Percentiles rank a stretch among this genome's conserved stretches.
Conservation (phyloP, 2,329 filamentous ascomycete genomes). For the Elsinoe perseae region DNA sequence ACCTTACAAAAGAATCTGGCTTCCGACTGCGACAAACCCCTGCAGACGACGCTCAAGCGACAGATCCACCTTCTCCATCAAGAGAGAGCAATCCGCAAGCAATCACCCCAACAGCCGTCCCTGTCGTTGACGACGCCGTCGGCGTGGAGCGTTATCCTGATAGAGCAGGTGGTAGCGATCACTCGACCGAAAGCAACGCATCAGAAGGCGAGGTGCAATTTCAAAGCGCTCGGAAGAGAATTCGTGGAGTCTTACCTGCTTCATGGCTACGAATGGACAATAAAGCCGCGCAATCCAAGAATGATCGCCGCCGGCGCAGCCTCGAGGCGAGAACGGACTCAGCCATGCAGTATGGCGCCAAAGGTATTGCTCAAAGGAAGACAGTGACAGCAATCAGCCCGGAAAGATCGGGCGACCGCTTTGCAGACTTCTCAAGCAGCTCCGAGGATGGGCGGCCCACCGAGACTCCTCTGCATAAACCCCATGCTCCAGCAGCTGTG, state of each 20-base stretch:
- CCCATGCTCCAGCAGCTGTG: background rate
- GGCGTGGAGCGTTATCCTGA: background rate
- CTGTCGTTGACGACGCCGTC: background rate
- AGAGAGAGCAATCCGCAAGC: background rate
- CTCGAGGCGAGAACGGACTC: slow-evolving; percentile 3
- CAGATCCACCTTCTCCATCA: background rate
- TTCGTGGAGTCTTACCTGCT: slow-evolving; percentile 43
- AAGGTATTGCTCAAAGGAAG: slow-evolving; percentile 25
- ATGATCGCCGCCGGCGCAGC: slow-evolving; percentile 12
- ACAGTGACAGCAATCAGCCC: background rate
- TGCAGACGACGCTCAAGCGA: background rate
- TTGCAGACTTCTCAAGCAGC: slow-evolving; percentile 11
- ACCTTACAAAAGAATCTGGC: background rate
- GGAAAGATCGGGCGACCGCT: background rate
- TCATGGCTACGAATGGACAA: slow-evolving; percentile 44
- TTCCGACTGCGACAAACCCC: background rate
- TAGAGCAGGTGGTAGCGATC: slow-evolving; percentile 21
- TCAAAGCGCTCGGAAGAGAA: slow-evolving; percentile 33
- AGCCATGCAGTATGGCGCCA: slow-evolving; percentile 20
- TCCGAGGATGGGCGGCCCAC: background rate
- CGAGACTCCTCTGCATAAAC: background rate
- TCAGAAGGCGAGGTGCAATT: slow-evolving; percentile 28
- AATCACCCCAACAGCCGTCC: background rate
- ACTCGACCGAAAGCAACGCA: slow-evolving; percentile 20
- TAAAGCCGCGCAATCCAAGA: slow-evolving; percentile 23